Percentiles rank a stretch among this genome's conserved stretches.
Conservation (phyloP, 1,139 yeast genomes). For the Geotrichum restrictum region DNA sequence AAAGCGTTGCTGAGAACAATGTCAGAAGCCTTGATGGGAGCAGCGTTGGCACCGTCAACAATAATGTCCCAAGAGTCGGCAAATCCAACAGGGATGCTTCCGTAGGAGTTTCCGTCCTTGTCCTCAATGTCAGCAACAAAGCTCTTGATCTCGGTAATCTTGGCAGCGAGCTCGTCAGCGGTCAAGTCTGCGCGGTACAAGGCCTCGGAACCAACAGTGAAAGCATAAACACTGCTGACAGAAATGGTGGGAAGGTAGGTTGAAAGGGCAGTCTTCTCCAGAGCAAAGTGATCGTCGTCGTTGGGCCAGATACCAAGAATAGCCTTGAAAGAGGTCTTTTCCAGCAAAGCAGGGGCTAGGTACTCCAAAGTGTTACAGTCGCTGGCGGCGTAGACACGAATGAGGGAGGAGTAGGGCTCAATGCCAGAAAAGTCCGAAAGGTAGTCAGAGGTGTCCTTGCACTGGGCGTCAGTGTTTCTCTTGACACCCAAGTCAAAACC, state of each 20-base stretch:
- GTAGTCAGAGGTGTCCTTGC: constrained; percentile 63
- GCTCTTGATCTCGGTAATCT: constrained; percentile 52
- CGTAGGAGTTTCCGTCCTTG: constrained; percentile 73
- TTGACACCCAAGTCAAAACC: constrained; percentile 83
- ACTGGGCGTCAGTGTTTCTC: constrained; percentile 44
- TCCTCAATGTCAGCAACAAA: constrained; percentile 60
- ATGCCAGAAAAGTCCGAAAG: constrained; percentile 57
- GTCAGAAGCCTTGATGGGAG: constrained; percentile 77
- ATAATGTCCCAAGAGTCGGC: constrained; percentile 94
- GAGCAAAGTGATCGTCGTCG: constrained; percentile 60
- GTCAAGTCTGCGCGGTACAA: constrained; percentile 79
- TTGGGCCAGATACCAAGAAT: constrained; percentile 90
- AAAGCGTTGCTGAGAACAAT: constrained; percentile 88
- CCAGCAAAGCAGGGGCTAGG: constrained; percentile 77
- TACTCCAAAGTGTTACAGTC: constrained; percentile 81
- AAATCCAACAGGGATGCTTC: constrained; percentile 74
- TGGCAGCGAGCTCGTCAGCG: constrained; percentile 57
- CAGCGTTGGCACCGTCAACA: constrained; percentile 67
- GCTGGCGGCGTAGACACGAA: constrained; percentile 81
- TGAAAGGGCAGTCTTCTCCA: constrained; percentile 65
- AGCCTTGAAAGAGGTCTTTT: constrained; percentile 63
- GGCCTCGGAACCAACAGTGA: constrained; percentile 90
- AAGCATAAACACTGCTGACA: constrained; percentile 60
- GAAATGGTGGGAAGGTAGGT: constrained; percentile 67
- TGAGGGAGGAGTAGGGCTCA: constrained; percentile 52